Conservation (phyloP, 1,139 yeast species). For the Geotrichum histeridarum region DNA sequence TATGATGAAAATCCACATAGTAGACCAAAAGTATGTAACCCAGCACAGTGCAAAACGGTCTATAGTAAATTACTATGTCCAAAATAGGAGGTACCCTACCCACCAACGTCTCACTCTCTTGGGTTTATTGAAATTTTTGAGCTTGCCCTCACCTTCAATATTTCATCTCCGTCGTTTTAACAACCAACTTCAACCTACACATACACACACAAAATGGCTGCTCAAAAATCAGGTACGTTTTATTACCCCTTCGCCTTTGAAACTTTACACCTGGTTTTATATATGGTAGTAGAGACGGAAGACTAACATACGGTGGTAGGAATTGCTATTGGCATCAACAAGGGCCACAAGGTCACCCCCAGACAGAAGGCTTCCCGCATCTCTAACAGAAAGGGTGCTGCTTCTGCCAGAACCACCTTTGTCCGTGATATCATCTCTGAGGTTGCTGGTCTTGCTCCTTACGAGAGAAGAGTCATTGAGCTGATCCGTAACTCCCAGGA, state of each 20-base stretch:
- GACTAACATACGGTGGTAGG: conserved; percentile 43
- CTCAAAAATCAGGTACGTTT: conserved; percentile 20
- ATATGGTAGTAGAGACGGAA: too few relatives aligned
- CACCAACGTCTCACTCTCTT: too few relatives aligned
- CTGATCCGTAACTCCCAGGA: conserved; percentile 99
- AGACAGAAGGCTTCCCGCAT: conserved; percentile 91
- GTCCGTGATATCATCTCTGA: conserved; percentile 95
- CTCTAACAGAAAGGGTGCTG: conserved; percentile 95
- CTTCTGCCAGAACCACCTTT: conserved; percentile 91
- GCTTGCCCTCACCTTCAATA: background rate
- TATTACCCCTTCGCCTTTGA: background rate
- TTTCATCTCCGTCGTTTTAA: background rate
- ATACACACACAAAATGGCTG: conserved; percentile 17
- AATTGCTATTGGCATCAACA: conserved; percentile 97
- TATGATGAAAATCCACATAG: too few relatives aligned
- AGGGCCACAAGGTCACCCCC: conserved; percentile 95
- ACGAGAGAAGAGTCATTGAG: conserved; percentile 99
- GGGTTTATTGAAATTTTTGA: background rate
- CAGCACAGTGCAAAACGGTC: too few relatives aligned
- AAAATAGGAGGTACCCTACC: too few relatives aligned
- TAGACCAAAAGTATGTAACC: too few relatives aligned
- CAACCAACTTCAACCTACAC: background rate
- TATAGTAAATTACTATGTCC: too few relatives aligned
- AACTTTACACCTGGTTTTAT: too few relatives aligned
- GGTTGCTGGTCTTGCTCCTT: conserved; percentile 98